These are phyloP conservation scores for Pseudogymnoascus sp. DNA, from an alignment of 2,329 filamentous ascomycete genomes.

Conservation along the genomic window DNA sequence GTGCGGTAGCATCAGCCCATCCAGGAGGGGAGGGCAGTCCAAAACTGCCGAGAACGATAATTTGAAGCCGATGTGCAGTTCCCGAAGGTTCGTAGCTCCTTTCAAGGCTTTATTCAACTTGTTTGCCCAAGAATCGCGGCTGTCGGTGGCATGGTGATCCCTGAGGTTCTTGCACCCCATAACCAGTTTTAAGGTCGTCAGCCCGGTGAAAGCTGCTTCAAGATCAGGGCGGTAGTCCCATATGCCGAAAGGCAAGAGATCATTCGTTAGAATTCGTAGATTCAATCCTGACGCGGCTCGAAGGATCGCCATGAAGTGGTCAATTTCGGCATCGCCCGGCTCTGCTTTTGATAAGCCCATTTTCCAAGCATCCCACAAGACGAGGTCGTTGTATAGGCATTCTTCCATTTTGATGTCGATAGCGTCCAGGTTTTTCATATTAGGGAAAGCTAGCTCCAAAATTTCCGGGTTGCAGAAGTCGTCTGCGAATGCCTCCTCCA, in stretches of 20 bases:
- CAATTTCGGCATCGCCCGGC: not conserved
- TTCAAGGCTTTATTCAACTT: not conserved
- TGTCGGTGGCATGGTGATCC: not conserved
- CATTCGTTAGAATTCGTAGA: not conserved
- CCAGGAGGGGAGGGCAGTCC: not conserved
- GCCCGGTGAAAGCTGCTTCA: not conserved
- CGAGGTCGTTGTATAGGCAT: not conserved
- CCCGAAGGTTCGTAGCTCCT: not conserved
- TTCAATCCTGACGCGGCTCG: not conserved
- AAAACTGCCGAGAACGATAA: not conserved
- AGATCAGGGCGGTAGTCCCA: slow-evolving; percentile 1
- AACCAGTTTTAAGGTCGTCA: not conserved
- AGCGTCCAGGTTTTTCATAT: slow-evolving; percentile 18
- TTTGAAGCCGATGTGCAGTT: not conserved
- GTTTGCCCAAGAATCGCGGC: not conserved
- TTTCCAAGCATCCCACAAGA: slow-evolving; percentile 2
- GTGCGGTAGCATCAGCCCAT: not conserved
- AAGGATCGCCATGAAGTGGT: slow-evolving; percentile 8
- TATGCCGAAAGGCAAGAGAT: not conserved
- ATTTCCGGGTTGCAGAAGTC: slow-evolving; percentile 16
- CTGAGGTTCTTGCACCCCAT: not conserved
- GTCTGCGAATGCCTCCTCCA: slow-evolving; percentile 24
- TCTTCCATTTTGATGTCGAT: slow-evolving; percentile 18
- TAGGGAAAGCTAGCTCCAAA: slow-evolving; percentile 17
- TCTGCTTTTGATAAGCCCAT: slow-evolving; percentile 6